Evolutionary conservation across 805 yeast genomes (phyloP).

Genomic region (Yarrowia hollandica): DNA sequence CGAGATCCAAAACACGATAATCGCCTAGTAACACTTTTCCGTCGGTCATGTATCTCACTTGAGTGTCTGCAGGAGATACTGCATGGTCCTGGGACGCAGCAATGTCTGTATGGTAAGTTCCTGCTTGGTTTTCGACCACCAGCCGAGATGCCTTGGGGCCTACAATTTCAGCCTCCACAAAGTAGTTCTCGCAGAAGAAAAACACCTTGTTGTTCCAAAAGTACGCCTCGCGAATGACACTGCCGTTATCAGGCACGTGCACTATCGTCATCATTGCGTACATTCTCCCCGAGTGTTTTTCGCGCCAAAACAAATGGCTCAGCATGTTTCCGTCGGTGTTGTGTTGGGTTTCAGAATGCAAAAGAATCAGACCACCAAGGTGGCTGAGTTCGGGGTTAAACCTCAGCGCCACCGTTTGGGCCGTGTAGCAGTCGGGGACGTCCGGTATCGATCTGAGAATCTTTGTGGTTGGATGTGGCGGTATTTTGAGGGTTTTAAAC

Average conservation of each 20-base stretch:
- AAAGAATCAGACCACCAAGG: neutral
- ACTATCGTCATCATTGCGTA: neutral
- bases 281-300: neutral
- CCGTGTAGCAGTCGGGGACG: neutral
- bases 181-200: constrained; percentile 7
- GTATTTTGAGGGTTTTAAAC: neutral
- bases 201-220: constrained; percentile 12
- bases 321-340: constrained; percentile 5
- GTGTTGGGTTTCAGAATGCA: neutral
- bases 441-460: no score
- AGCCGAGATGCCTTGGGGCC: neutral
- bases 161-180: constrained; percentile 3
- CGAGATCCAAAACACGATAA: constrained; percentile 12
- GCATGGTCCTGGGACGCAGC: constrained; percentile 23
- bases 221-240: constrained; percentile 5
- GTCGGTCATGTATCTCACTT: neutral
- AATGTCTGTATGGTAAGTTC: constrained; percentile 9
- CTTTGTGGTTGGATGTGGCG: no score
- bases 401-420: neutral
- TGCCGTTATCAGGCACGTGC: neutral
- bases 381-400: neutral
- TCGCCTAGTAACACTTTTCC: constrained; percentile 11
- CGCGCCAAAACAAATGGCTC: constrained; percentile 9
- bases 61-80: neutral
- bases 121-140: neutral